A percentile compares a stretch with the other conserved stretches of the same genome.
Conservation (phyloP, 768 basidiomycete species). For the Suillus subluteus region DNA sequence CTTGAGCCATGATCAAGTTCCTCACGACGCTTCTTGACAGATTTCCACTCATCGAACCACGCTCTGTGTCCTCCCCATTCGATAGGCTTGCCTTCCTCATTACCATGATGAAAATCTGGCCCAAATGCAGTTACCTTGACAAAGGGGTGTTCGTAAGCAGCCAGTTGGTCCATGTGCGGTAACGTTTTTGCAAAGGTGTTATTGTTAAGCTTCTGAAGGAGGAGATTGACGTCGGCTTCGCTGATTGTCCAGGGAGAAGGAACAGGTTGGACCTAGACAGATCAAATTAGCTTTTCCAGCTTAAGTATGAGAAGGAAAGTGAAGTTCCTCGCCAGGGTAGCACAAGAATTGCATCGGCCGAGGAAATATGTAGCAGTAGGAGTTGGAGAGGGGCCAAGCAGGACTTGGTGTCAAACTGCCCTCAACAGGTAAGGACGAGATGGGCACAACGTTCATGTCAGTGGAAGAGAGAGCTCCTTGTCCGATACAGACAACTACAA, state of each 20-base stretch:
- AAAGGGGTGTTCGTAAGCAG: not conserved
- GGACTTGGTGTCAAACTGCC: not conserved
- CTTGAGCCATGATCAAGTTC: not conserved
- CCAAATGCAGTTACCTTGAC: not conserved
- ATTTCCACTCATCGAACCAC: not conserved
- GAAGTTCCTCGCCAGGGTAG: not conserved
- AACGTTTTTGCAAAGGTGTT: not conserved
- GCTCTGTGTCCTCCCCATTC: not conserved
- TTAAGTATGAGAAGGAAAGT: not conserved
- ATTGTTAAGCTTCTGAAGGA: not conserved
- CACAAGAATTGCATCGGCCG: not conserved
- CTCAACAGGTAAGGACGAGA: not conserved
- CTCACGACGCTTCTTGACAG: not conserved
- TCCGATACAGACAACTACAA: not conserved
- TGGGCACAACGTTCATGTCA: not conserved
- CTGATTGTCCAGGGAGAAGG: not conserved
- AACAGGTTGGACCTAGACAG: not conserved
- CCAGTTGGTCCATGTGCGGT: not conserved
- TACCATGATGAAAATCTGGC: not conserved
- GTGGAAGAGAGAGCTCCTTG: not conserved
- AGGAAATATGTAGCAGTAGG: not conserved
- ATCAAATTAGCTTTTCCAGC: not conserved
- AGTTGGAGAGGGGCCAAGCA: not conserved
- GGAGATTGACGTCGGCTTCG: not conserved
- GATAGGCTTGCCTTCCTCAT: not conserved